A percentile compares a stretch with the other conserved stretches of the same genome.
Evolutionary conservation across 2,329 filamentous ascomycete genomes (phyloP).

Genomic region (Pseudogymnoascus verrucosus): DNA sequence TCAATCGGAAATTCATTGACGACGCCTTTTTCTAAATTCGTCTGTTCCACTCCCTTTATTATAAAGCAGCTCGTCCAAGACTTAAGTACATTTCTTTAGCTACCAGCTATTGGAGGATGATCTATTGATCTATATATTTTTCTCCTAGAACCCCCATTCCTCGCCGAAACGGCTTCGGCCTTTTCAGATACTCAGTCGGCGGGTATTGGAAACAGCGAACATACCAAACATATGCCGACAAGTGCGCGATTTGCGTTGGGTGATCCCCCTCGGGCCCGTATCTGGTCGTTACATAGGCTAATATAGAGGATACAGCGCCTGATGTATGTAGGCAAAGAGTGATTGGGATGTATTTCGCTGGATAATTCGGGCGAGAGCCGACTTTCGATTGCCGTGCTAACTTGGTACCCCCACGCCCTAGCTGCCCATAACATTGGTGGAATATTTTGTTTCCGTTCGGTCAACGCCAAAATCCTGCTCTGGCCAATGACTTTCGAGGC

Average conservation of each 20-base stretch:
- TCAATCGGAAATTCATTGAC: background rate
- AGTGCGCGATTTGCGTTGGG: background rate
- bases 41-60: background rate
- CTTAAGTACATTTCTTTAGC: background rate
- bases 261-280: background rate
- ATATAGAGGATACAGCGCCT: background rate
- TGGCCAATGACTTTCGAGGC: background rate
- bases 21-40: background rate
- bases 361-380: background rate
- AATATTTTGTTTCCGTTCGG: background rate
- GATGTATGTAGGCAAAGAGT: background rate
- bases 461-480: background rate
- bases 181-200: background rate
- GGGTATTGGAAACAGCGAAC: background rate
- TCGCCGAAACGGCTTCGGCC: background rate
- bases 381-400: background rate
- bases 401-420: background rate
- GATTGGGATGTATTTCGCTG: background rate
- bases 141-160: background rate
- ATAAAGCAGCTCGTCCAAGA: slow-evolving; percentile 1
- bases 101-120: background rate
- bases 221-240: background rate
- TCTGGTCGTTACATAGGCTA: background rate
- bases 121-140: background rate
- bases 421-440: background rate